Conservation (phyloP, 305 asterid genomes). For the Stenogyne calaminthoides region DNA sequence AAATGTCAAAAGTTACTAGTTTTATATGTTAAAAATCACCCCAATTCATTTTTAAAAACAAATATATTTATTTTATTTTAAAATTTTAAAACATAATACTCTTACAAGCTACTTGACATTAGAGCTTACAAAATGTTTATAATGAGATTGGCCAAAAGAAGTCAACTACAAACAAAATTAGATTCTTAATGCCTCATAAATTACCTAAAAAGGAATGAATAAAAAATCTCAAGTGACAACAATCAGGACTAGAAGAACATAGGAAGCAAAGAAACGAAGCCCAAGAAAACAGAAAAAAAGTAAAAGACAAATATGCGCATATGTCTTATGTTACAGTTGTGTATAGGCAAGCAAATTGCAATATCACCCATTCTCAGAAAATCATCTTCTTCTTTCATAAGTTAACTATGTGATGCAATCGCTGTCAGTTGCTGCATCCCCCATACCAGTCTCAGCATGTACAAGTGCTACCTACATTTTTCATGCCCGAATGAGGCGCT, state of each 20-base stretch:
- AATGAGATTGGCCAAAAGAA: not conserved
- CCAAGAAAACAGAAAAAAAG: not conserved
- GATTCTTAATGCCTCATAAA: not conserved
- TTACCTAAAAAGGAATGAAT: not conserved
- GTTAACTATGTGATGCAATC: not conserved
- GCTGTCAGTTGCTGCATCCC: conserved; percentile 12
- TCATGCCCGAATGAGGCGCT: conserved; percentile 51
- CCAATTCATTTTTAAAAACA: no score
- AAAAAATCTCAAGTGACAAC: not conserved
- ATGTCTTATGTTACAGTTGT: conserved; percentile 22
- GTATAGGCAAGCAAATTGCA: conserved; percentile 20
- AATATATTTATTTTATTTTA: no score
- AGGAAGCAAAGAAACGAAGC: not conserved
- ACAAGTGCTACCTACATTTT: not conserved
- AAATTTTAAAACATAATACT: no score
- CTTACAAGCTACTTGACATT: no score
- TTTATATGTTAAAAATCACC: no score
- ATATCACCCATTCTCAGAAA: conserved; percentile 10
- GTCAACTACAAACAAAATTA: not conserved
- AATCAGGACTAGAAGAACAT: not conserved
- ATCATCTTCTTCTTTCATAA: not conserved
- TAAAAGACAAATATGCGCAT: not conserved
- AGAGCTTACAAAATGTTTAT: no score
- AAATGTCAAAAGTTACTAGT: no score
- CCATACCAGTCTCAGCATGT: conserved; percentile 15